Evolutionary conservation across 768 basidiomycete genomes (phyloP).

Genomic region (Vishniacozyma victoriae): DNA sequence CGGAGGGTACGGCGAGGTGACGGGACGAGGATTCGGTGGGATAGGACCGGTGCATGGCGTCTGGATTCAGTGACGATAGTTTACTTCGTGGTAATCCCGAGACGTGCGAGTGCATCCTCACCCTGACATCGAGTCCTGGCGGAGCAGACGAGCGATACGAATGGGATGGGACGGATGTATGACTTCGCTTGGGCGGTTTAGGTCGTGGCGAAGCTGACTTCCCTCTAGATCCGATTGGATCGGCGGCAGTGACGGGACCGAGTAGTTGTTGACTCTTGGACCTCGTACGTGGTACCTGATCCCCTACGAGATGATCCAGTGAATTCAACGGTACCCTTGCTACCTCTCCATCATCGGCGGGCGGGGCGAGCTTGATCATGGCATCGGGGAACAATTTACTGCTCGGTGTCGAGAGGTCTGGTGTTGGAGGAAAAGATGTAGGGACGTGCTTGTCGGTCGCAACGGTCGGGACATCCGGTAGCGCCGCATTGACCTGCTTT

Average conservation of each 20-base stretch:
- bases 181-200: conserved; percentile 11
- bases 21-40: conserved; percentile 10
- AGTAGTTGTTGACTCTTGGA: conserved; percentile 1
- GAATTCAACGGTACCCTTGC: conserved; percentile 10
- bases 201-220: conserved; percentile 21
- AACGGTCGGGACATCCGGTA: conserved; percentile 14
- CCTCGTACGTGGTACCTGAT: background rate
- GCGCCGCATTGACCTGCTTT: background rate
- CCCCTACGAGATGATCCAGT: conserved; percentile 1
- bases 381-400: conserved; percentile 24
- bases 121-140: conserved; percentile 19
- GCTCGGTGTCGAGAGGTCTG: conserved; percentile 26
- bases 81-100: conserved; percentile 4
- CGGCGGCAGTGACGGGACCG: background rate
- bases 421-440: conserved; percentile 22
- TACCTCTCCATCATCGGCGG: conserved; percentile 17
- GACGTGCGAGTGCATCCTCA: conserved; percentile 4
- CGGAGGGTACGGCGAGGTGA: conserved; percentile 12
- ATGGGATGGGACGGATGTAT: conserved; percentile 15
- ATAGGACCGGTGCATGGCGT: too few relatives aligned
- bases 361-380: conserved; percentile 36
- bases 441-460: conserved; percentile 9
- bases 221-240: conserved; percentile 10
- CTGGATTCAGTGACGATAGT: too few relatives aligned
- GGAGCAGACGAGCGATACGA: conserved; percentile 26